phyloP scores from a whole-genome alignment of 495 filamentous ascomycete species.

The Tetracladium marchalianum region DNA sequence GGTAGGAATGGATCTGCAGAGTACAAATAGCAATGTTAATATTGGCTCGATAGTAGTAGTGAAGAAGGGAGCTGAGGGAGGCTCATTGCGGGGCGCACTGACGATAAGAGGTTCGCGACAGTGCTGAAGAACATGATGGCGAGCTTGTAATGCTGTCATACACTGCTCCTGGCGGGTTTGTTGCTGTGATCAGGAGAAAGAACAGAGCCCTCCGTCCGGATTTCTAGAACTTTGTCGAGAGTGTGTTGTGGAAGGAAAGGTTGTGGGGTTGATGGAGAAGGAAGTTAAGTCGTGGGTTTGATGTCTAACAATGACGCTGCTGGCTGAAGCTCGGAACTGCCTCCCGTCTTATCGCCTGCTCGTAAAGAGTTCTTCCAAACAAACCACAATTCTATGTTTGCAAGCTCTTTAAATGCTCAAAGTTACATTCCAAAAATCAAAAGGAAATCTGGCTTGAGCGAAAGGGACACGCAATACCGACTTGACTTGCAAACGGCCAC shows the following conservation, averaged over 20 bases:
- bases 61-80: background rate
- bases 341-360: no score
- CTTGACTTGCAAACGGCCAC: background rate
- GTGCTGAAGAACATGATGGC: constrained; percentile 50
- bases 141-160: no score
- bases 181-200: background rate
- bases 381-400: no score
- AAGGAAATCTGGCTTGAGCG: background rate
- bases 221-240: background rate
- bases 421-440: no score
- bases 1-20: constrained; percentile 66
- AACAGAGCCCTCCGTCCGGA: background rate
- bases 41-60: constrained; percentile 5
- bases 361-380: no score
- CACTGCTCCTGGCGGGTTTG: no score
- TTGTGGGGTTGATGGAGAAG: background rate
- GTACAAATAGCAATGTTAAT: constrained; percentile 4
- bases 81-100: constrained; percentile 28
- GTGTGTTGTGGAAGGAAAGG: background rate
- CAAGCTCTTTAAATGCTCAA: no score
- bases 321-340: no score
- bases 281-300: no score
- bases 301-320: no score
- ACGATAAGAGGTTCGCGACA: constrained; percentile 72
- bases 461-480: background rate